Conservation (phyloP, 2,329 filamentous ascomycete genomes). For the Exserohilum rostratum region DNA sequence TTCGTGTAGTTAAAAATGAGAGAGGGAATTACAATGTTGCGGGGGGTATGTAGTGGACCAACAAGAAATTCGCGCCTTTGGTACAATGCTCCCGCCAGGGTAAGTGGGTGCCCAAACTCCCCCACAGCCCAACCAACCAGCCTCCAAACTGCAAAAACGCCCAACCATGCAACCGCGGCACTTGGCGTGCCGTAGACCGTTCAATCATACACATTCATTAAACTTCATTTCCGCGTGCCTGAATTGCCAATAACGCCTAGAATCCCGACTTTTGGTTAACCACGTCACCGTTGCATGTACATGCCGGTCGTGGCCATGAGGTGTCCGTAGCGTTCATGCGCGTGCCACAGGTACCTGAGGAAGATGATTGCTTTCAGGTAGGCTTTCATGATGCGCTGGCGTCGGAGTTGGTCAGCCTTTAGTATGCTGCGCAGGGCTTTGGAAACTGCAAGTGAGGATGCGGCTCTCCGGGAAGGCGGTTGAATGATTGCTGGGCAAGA, state of each 20-base stretch:
- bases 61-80: too few relatives aligned
- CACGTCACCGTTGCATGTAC: constrained; percentile 31
- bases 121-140: not conserved
- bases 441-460: constrained; percentile 23
- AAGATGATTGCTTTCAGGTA: constrained; percentile 35
- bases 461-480: constrained; percentile 23
- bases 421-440: constrained; percentile 30
- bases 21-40: too few relatives aligned
- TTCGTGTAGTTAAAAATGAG: too few relatives aligned
- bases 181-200: not conserved
- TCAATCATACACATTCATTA: constrained; percentile 9
- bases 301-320: constrained; percentile 35
- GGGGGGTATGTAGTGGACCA: too few relatives aligned
- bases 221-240: not conserved
- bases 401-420: constrained; percentile 30
- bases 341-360: constrained; percentile 29
- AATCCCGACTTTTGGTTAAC: not conserved
- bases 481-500: constrained; percentile 31
- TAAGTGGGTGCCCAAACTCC: not conserved
- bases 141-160: constrained; percentile 4
- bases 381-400: constrained; percentile 25
- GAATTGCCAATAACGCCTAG: not conserved
- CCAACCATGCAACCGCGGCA: constrained; percentile 10
- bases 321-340: constrained; percentile 33
- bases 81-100: not conserved